Percentiles rank a stretch among this genome's conserved stretches.
Conservation (phyloP, 768 basidiomycete species). For the Russula virescens region DNA sequence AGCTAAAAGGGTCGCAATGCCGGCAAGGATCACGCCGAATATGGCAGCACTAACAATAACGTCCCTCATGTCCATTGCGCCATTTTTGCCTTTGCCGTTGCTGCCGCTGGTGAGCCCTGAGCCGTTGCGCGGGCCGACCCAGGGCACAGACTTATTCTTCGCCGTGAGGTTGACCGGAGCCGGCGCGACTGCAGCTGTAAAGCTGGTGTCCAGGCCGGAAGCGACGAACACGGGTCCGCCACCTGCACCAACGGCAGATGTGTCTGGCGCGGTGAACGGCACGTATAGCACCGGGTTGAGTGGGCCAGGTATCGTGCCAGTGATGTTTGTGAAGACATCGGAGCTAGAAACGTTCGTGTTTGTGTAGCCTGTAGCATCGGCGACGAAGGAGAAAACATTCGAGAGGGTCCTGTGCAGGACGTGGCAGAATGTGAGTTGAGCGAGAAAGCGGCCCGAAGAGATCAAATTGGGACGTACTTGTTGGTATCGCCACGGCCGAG, state of each 20-base stretch:
- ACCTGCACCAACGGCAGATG: conserved; percentile 36
- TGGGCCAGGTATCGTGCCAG: conserved; percentile 39
- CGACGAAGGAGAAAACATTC: conserved; percentile 52
- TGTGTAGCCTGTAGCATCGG: conserved; percentile 40
- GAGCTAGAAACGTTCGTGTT: conserved; percentile 32
- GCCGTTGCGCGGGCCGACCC: background rate
- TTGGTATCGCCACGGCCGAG: conserved; percentile 58
- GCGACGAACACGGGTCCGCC: conserved; percentile 38
- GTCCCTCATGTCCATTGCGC: too few relatives aligned
- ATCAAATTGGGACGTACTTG: conserved; percentile 28
- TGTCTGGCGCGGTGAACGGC: conserved; percentile 44
- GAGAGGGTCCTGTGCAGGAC: conserved; percentile 28
- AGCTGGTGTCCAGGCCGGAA: conserved; percentile 31
- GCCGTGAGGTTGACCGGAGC: conserved; percentile 39
- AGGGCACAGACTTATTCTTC: conserved; percentile 26
- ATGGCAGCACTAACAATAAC: too few relatives aligned
- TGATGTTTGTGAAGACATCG: conserved; percentile 35
- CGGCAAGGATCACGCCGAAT: too few relatives aligned
- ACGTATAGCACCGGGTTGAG: conserved; percentile 38
- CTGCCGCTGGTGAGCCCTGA: too few relatives aligned
- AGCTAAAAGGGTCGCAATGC: too few relatives aligned
- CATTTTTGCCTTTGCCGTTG: too few relatives aligned
- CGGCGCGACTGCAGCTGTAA: conserved; percentile 29
- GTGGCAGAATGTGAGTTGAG: background rate
- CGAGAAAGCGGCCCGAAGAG: background rate